A percentile compares a stretch with the other conserved stretches of the same genome.
These are phyloP conservation scores for Nicotiana tomentosiformis DNA, from an alignment of 257 asterid species.

Conservation along the genomic window DNA sequence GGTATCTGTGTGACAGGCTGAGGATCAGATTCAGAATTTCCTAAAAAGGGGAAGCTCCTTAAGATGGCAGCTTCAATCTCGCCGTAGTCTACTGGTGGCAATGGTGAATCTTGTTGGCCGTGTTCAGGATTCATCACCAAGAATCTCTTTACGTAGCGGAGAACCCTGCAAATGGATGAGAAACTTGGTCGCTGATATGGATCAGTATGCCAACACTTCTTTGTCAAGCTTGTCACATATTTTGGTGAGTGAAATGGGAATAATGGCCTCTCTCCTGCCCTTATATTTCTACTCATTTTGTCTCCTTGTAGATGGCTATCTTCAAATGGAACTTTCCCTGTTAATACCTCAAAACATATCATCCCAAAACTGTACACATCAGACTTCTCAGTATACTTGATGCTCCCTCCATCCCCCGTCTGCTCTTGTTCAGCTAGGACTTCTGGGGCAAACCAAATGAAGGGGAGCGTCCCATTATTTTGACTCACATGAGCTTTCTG, in stretches of 20 bases:
- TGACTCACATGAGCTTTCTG: slow-evolving; percentile 31
- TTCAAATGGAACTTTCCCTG: slow-evolving; percentile 89
- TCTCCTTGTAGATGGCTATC: slow-evolving; percentile 87
- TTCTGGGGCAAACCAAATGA: slow-evolving; percentile 86
- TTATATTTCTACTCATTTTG: slow-evolving; percentile 72
- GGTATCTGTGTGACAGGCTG: slow-evolving; percentile 49
- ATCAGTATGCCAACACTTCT: slow-evolving; percentile 41
- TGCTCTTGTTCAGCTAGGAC: slow-evolving; percentile 57
- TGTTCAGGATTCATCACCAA: slow-evolving; percentile 42
- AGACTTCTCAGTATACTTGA: slow-evolving; percentile 49
- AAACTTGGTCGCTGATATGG: slow-evolving; percentile 39
- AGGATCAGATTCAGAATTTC: slow-evolving; percentile 5
- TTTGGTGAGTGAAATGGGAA: slow-evolving; percentile 79
- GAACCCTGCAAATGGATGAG: slow-evolving; percentile 55
- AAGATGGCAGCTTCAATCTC: slow-evolving; percentile 32
- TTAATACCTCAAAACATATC: slow-evolving; percentile 76
- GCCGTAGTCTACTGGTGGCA: slow-evolving; percentile 39
- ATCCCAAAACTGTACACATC: slow-evolving; percentile 89
- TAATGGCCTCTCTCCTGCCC: slow-evolving; percentile 86
- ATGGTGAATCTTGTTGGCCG: slow-evolving; percentile 49
- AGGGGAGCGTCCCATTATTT: slow-evolving; percentile 25
- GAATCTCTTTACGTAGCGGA: slow-evolving; percentile 49
- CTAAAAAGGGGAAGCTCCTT: slow-evolving; percentile 19
- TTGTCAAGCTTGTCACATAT: slow-evolving; percentile 35
- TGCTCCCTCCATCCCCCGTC: slow-evolving; percentile 11